Evolutionary conservation across 306 rosid species (phyloP), one percentile per base, ranked within the genome.

Genomic region (Delonix regia): DNA sequence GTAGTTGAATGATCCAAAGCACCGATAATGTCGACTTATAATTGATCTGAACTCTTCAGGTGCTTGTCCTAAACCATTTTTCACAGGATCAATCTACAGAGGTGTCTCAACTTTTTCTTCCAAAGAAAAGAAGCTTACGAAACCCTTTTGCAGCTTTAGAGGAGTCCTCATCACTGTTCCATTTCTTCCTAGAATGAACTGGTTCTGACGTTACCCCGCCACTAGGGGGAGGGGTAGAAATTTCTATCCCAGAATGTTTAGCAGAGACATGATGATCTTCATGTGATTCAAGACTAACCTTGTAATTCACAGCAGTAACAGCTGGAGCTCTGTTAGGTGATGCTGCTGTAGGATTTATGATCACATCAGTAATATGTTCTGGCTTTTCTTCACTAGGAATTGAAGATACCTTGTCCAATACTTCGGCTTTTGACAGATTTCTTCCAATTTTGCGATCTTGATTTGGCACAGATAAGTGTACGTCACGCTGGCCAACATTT

Each of bases 51-150:
- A 66, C 79, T 76, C 81, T 80, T 60, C n/a, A 75, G 79, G 69
- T n/a, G 68, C 59, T 76, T 69, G 76, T 48, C 57, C 38, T 48
- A 13, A 87, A 82, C 75, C 74, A 19, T 30, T 72, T 74, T 48
- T 24, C 70, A 76, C 67, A 60, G 19, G 70, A 76, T 81, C 88
- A 90, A 74, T 47, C 72, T 51, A 71, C 65, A 13, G 57, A 47
- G n/a, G 84, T 47, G 83, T 70, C 82, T 92, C 88, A 82, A 80
- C 85, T 82, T 77, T 80, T 93, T 75, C 89, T 88, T 72, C 99
- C 98, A 76, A 95, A 95, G 87, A 93, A 83, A 56, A 95, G 96
- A 79, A 95, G 98, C 90, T 89, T 95, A 47, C 95, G 91, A 41
- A 93, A 90, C 69, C 98, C 99, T 78, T 88, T 95, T 22, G 86